Percentiles rank a stretch among this genome's conserved stretches.
phyloP scores from a whole-genome alignment of 2,329 filamentous ascomycete genomes.

The Arachnomyces sp. region DNA sequence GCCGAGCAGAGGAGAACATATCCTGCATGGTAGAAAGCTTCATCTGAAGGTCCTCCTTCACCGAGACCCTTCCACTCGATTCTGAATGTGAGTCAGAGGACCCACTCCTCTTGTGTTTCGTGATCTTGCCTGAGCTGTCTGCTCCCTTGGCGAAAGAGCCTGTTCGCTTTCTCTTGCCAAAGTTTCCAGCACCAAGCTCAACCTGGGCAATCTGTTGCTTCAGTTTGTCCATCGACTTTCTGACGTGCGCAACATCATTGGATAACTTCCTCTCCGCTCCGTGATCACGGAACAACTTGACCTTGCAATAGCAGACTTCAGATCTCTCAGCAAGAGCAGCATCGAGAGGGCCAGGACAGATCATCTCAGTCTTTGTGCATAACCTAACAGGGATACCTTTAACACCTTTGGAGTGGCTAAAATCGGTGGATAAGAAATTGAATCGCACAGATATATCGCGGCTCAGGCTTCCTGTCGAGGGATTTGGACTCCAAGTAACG shows the following conservation, averaged over 20 bases:
- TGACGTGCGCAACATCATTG: constrained; percentile 89
- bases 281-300: constrained; percentile 94
- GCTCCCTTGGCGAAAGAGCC: constrained; percentile 42
- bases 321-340: constrained; percentile 22
- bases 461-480: constrained; percentile 44
- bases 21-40: constrained; percentile 38
- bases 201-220: constrained; percentile 85
- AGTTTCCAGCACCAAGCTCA: constrained; percentile 52
- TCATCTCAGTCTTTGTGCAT: constrained; percentile 76
- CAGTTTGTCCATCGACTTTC: constrained; percentile 92
- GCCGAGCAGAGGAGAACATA: constrained; percentile 40
- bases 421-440: constrained; percentile 97
- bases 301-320: constrained; percentile 91
- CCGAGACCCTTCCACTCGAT: constrained; percentile 30
- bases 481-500: constrained; percentile 74
- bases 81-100: constrained; percentile 69
- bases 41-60: constrained; percentile 39
- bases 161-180: constrained; percentile 55
- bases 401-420: constrained; percentile 96
- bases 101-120: constrained; percentile 91
- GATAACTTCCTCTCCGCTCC: constrained; percentile 91
- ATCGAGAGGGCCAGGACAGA: constrained; percentile 44
- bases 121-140: constrained; percentile 68
- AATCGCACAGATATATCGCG: constrained; percentile 78
- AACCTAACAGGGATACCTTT: constrained; percentile 93